Percentiles rank a stretch among this genome's conserved stretches.
phyloP scores from a whole-genome alignment of 139 green algal species.

The Picochlorum sp. region DNA sequence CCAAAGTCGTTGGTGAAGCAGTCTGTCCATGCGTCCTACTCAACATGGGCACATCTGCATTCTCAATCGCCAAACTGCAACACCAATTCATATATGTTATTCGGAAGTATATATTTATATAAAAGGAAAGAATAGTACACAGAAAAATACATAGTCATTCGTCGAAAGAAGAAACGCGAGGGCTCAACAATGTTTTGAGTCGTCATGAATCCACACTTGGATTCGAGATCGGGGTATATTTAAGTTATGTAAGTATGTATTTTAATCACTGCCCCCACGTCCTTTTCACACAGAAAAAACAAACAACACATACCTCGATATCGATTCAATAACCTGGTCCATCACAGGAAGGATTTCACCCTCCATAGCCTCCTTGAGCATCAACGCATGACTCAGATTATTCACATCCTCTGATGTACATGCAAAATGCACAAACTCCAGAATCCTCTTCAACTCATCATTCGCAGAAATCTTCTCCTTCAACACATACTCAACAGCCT shows the following conservation, averaged over 20 bases:
- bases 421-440: conserved; percentile 99
- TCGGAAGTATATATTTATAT: background rate
- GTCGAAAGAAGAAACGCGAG: background rate
- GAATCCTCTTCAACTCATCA: conserved; percentile 55
- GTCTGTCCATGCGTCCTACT: conserved; percentile 95
- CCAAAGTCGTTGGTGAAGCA: conserved; percentile 93
- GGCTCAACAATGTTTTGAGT: conserved; percentile 17
- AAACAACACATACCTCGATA: conserved; percentile 31
- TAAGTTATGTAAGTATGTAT: conserved; percentile 21
- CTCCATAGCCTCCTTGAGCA: conserved; percentile 82
- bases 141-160: background rate
- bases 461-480: conserved; percentile 66
- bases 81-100: background rate
- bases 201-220: conserved; percentile 22
- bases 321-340: conserved; percentile 68
- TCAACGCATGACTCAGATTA: conserved; percentile 95
- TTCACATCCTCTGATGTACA: conserved; percentile 99
- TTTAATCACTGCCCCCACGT: conserved; percentile 14
- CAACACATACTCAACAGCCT: conserved; percentile 98
- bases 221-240: conserved; percentile 32
- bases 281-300: background rate
- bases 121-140: no score
- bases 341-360: conserved; percentile 75
- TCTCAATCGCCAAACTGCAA: conserved; percentile 55
- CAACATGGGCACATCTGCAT: conserved; percentile 90